Percentiles rank a stretch among this genome's conserved stretches.
Conservation (phyloP, 1,284 basidiomycete species). For the Irpex lacteus region DNA sequence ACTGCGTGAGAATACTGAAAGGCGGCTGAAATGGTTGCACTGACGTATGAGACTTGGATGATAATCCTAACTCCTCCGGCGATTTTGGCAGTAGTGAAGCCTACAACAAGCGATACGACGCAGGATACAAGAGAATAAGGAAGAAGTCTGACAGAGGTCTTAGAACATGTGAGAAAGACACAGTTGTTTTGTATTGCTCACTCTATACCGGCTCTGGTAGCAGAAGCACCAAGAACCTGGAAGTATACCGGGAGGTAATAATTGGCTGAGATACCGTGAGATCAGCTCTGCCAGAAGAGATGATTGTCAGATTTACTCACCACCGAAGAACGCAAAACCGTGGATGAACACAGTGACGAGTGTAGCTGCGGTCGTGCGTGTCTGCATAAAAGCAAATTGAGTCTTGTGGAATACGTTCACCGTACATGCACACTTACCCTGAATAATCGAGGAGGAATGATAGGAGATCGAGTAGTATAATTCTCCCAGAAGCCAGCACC, state of each 20-base stretch:
- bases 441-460: slow-evolving; percentile 77
- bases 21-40: slow-evolving; percentile 1
- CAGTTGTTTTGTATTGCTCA: slow-evolving; percentile 26
- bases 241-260: slow-evolving; percentile 34
- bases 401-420: background rate
- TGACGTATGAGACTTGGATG: slow-evolving; percentile 25
- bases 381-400: slow-evolving; percentile 56
- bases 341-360: slow-evolving; percentile 62
- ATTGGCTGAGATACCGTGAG: background rate
- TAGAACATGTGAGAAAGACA: background rate
- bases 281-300: background rate
- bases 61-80: slow-evolving; percentile 37
- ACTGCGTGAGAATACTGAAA: background rate
- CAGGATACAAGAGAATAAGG: background rate
- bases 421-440: slow-evolving; percentile 35
- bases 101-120: slow-evolving; percentile 32
- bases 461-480: slow-evolving; percentile 68
- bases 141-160: background rate
- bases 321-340: slow-evolving; percentile 57
- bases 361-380: slow-evolving; percentile 67
- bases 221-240: slow-evolving; percentile 42
- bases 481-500: slow-evolving; percentile 57
- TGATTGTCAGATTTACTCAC: background rate
- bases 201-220: slow-evolving; percentile 41
- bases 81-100: slow-evolving; percentile 34